Evolutionary conservation across 2,329 filamentous ascomycete species (phyloP).

Genomic region (Fusarium sp.): DNA sequence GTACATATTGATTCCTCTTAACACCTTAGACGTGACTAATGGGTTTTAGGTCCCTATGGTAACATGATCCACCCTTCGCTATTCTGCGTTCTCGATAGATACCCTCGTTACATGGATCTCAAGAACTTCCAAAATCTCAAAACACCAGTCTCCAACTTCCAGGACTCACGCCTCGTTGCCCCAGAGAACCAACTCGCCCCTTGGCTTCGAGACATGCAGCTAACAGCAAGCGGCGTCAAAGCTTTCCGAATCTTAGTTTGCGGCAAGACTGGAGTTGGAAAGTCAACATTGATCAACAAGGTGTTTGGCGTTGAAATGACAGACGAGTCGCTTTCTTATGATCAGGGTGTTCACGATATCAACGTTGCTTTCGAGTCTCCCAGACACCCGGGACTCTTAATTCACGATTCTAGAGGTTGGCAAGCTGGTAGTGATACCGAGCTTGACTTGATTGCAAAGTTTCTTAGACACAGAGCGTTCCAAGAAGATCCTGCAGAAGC

Average conservation of each 20-base stretch:
- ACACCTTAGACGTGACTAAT: background rate
- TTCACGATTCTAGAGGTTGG: slow-evolving; percentile 48
- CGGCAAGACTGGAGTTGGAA: slow-evolving; percentile 47
- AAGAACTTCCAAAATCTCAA: slow-evolving; percentile 39
- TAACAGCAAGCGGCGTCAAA: slow-evolving; percentile 46
- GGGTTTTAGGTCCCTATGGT: slow-evolving; percentile 24
- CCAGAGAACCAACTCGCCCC: slow-evolving; percentile 29
- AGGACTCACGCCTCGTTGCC: slow-evolving; percentile 34
- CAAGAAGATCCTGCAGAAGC: slow-evolving; percentile 47
- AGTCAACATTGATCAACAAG: slow-evolving; percentile 49
- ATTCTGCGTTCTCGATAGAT: slow-evolving; percentile 46
- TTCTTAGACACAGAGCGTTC: slow-evolving; percentile 45
- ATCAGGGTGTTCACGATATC: slow-evolving; percentile 48
- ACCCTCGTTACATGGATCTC: slow-evolving; percentile 42
- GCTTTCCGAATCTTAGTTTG: slow-evolving; percentile 47
- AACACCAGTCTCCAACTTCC: slow-evolving; percentile 39
- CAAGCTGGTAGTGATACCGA: slow-evolving; percentile 46
- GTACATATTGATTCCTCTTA: slow-evolving; percentile 6
- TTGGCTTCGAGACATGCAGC: slow-evolving; percentile 44
- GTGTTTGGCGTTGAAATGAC: slow-evolving; percentile 50
- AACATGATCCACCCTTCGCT: slow-evolving; percentile 45
- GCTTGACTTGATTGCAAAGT: slow-evolving; percentile 48
- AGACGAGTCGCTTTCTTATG: slow-evolving; percentile 42
- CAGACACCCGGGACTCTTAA: slow-evolving; percentile 44
- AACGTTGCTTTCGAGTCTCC: slow-evolving; percentile 48